A percentile compares a stretch with the other conserved stretches of the same genome.
Evolutionary conservation across 1,284 basidiomycete genomes (phyloP).

Genomic region (Retiboletus flavoniger): DNA sequence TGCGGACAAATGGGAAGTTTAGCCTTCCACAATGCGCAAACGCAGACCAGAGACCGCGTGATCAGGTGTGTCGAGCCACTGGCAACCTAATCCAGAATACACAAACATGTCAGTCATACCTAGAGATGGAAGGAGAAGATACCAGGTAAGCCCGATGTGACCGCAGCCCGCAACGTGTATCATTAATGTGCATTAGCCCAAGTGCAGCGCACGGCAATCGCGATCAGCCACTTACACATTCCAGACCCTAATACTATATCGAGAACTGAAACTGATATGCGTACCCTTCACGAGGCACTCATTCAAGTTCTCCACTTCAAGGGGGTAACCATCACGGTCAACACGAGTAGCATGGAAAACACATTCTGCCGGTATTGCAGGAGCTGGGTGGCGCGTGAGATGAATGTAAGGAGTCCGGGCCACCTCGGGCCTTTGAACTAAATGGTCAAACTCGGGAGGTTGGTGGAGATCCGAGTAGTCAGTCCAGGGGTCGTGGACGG

Average conservation of each 20-base stretch:
- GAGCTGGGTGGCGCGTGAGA: background rate
- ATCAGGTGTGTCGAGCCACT: no score
- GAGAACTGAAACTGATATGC: background rate
- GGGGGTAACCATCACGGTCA: background rate
- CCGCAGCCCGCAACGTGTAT: constrained; percentile 3
- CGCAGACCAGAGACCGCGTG: no score
- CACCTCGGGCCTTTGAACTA: background rate
- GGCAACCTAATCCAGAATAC: no score
- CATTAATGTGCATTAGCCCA: background rate
- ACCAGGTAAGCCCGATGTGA: background rate
- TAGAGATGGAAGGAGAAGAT: background rate
- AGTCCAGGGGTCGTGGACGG: background rate
- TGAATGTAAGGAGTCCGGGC: background rate
- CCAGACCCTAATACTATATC: background rate
- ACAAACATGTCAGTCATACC: no score
- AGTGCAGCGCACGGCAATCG: constrained; percentile 3
- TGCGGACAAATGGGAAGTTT: no score
- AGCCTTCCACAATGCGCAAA: no score
- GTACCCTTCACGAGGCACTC: background rate
- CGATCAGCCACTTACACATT: background rate
- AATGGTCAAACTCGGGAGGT: no score
- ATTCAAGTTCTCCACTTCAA: background rate
- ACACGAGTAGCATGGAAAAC: background rate
- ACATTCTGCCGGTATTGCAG: background rate
- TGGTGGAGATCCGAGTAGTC: background rate